These are phyloP conservation scores for Suillus hirtellus DNA, from an alignment of 768 basidiomycete genomes.

Conservation along the genomic window DNA sequence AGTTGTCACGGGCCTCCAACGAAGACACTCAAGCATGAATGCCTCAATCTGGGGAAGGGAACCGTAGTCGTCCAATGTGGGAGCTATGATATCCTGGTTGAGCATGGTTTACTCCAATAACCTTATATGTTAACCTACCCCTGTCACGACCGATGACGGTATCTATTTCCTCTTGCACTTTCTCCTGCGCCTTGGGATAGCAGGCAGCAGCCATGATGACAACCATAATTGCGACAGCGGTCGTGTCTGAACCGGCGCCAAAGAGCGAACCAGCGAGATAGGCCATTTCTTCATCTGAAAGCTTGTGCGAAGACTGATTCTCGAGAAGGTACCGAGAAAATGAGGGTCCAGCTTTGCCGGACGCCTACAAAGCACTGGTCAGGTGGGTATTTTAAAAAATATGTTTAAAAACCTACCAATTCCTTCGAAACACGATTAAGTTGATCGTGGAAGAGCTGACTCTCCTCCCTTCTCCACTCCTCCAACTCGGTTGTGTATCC, in stretches of 20 bases:
- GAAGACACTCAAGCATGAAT: constrained; percentile 41
- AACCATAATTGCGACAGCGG: constrained; percentile 58
- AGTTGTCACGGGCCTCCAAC: constrained; percentile 43
- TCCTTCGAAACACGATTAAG: constrained; percentile 45
- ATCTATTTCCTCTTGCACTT: constrained; percentile 58
- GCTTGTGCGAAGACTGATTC: constrained; percentile 51
- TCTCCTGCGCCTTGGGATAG: constrained; percentile 51
- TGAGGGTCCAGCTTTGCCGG: constrained; percentile 33
- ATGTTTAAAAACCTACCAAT: constrained; percentile 35
- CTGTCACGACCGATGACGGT: constrained; percentile 47
- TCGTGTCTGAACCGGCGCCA: constrained; percentile 68
- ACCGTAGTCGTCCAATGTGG: constrained; percentile 41
- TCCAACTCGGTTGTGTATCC: constrained; percentile 60
- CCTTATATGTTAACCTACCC: constrained; percentile 17
- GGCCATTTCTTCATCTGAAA: constrained; percentile 57
- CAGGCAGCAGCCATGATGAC: constrained; percentile 58
- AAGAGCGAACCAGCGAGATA: constrained; percentile 68
- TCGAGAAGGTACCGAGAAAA: constrained; percentile 63
- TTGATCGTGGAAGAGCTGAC: constrained; percentile 54
- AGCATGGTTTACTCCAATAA: background rate
- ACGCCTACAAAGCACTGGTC: constrained; percentile 16
- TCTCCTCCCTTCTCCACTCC: constrained; percentile 56
- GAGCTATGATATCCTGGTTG: constrained; percentile 28
- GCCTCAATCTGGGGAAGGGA: constrained; percentile 40
- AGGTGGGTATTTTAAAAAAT: constrained; percentile 15